These are phyloP conservation scores for Xanthoconium separans DNA, from an alignment of 1,284 basidiomycete genomes.

Conservation along the genomic window DNA sequence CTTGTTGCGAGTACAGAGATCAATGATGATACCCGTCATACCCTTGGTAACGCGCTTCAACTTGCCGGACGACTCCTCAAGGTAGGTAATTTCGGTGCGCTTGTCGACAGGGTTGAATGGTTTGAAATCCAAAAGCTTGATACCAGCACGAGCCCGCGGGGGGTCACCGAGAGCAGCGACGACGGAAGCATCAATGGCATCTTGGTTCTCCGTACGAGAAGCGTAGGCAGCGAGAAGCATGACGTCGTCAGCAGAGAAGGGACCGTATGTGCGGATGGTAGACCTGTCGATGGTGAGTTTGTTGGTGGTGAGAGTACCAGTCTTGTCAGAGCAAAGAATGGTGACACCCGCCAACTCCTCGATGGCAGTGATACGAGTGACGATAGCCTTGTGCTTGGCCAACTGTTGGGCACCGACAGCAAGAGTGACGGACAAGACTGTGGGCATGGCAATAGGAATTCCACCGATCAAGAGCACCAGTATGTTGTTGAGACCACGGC, in stretches of 20 bases:
- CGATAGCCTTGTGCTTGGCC: slow-evolving; percentile 98
- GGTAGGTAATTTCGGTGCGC: slow-evolving; percentile 98
- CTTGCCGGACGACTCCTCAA: slow-evolving; percentile 89
- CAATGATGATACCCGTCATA: slow-evolving; percentile 97
- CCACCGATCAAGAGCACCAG: slow-evolving; percentile 97
- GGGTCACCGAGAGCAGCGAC: slow-evolving; percentile 79
- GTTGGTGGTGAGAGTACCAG: slow-evolving; percentile 96
- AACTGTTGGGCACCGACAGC: slow-evolving; percentile 98
- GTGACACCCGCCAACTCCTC: slow-evolving; percentile 97
- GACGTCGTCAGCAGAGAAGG: slow-evolving; percentile 87
- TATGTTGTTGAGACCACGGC: slow-evolving; percentile 94
- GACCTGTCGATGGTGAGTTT: slow-evolving; percentile 96
- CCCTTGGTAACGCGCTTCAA: slow-evolving; percentile 99
- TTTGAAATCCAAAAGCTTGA: slow-evolving; percentile 98
- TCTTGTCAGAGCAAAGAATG: slow-evolving; percentile 97
- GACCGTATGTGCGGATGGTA: slow-evolving; percentile 90
- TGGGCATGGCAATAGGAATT: slow-evolving; percentile 99
- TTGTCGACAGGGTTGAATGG: slow-evolving; percentile 99
- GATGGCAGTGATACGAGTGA: slow-evolving; percentile 97
- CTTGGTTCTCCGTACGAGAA: slow-evolving; percentile 98
- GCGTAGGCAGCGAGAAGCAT: slow-evolving; percentile 93
- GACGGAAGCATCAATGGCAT: slow-evolving; percentile 92
- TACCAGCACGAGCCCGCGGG: slow-evolving; percentile 79
- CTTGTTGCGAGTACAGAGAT: slow-evolving; percentile 97
- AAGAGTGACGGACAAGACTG: slow-evolving; percentile 93